Percentiles rank a stretch among this genome's conserved stretches.
These are phyloP conservation scores for Trichosporon faecale DNA, from an alignment of 1,284 basidiomycete species.

Conservation along the genomic window DNA sequence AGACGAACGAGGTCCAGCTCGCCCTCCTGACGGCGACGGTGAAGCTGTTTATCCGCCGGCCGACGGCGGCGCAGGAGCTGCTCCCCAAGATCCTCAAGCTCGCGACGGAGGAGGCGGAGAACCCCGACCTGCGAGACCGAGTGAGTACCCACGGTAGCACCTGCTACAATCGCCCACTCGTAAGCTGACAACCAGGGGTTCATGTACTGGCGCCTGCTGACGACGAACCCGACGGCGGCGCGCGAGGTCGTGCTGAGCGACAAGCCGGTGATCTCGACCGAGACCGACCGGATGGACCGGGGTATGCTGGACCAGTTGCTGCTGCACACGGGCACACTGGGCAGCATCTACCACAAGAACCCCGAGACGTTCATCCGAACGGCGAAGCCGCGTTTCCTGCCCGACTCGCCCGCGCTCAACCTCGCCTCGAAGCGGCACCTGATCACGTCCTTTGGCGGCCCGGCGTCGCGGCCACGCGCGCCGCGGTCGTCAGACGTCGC, in stretches of 20 bases:
- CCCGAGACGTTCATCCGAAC: constrained; percentile 54
- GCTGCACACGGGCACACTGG: constrained; percentile 51
- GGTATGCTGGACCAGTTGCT: constrained; percentile 75
- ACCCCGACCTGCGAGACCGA: constrained; percentile 86
- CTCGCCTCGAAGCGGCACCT: constrained; percentile 51
- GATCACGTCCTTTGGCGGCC: constrained; percentile 29
- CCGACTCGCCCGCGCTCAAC: constrained; percentile 51
- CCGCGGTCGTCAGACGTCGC: constrained; percentile 17
- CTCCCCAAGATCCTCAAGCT: constrained; percentile 87
- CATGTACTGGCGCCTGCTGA: constrained; percentile 98
- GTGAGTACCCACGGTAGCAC: constrained; percentile 41
- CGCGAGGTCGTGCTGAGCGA: constrained; percentile 88
- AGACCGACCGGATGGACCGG: constrained; percentile 94
- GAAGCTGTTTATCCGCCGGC: constrained; percentile 92
- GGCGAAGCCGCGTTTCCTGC: constrained; percentile 47
- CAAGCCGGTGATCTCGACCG: constrained; percentile 95
- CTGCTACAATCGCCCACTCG: background rate
- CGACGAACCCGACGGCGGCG: constrained; percentile 85
- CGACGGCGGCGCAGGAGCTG: constrained; percentile 82
- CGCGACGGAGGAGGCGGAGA: constrained; percentile 95
- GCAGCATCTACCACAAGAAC: constrained; percentile 53
- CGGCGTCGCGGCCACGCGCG: constrained; percentile 12
- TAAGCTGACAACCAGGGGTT: constrained; percentile 60
- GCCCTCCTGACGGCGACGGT: constrained; percentile 94
- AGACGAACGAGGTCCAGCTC: constrained; percentile 89